Conservation (phyloP, 2,329 filamentous ascomycete species). For the Venturia carpophila region DNA sequence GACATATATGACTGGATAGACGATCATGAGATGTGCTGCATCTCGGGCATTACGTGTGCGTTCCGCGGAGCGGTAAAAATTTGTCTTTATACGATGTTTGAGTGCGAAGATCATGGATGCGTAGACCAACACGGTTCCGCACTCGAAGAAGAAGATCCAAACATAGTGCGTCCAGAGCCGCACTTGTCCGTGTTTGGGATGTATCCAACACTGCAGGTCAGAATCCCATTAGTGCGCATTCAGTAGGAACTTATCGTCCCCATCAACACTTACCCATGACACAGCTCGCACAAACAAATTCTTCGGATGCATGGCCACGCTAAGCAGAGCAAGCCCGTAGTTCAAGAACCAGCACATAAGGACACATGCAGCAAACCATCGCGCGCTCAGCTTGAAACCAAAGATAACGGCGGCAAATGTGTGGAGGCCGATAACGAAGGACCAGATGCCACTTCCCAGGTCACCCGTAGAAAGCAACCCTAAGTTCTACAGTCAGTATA, state of each 20-base stretch:
- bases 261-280: constrained; percentile 42
- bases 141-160: constrained; percentile 53
- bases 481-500: background rate
- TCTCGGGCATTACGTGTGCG: constrained; percentile 26
- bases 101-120: constrained; percentile 35
- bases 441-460: constrained; percentile 58
- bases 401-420: constrained; percentile 57
- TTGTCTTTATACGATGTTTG: constrained; percentile 30
- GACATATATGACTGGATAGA: constrained; percentile 63
- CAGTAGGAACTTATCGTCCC: background rate
- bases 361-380: constrained; percentile 44
- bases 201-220: constrained; percentile 53
- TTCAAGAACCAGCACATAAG: constrained; percentile 50
- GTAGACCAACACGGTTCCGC: constrained; percentile 46
- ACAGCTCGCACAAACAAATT: constrained; percentile 56
- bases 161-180: constrained; percentile 57
- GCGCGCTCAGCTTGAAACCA: constrained; percentile 45
- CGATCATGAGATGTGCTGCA: constrained; percentile 52
- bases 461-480: constrained; percentile 58
- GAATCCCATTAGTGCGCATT: constrained; percentile 14
- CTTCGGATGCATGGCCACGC: constrained; percentile 36
- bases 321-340: constrained; percentile 50
- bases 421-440: constrained; percentile 57
- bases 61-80: constrained; percentile 26
- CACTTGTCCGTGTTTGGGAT: constrained; percentile 44